Percentiles rank a stretch among this genome's conserved stretches.
Evolutionary conservation across 176 grass and related monocot species (phyloP).

Genomic region (Aegilops tauschii): DNA sequence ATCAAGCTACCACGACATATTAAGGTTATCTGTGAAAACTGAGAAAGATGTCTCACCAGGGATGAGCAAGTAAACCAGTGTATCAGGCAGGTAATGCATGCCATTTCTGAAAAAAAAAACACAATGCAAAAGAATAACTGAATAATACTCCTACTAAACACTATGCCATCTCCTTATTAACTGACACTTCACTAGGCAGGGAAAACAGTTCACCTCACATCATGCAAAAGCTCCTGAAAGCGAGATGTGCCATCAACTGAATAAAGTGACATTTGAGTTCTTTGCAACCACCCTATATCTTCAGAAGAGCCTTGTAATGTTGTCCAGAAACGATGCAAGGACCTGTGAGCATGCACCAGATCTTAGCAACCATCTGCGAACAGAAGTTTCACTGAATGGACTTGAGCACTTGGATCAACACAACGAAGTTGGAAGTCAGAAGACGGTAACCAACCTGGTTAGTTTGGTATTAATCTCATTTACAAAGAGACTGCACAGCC

Average conservation of each 20-base stretch:
- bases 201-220: constrained; percentile 56
- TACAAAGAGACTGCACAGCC: constrained; percentile 28
- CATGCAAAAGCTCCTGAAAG: constrained; percentile 66
- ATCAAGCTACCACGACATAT: neutral
- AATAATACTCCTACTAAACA: no score
- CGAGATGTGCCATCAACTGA: constrained; percentile 61
- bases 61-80: constrained; percentile 89
- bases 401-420: constrained; percentile 5
- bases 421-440: neutral
- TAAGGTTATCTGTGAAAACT: neutral
- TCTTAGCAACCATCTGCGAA: neutral
- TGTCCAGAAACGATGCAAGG: constrained; percentile 61
- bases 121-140: neutral
- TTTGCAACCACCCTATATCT: constrained; percentile 93
- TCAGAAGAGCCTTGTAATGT: constrained; percentile 73
- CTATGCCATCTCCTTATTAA: no score
- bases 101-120: constrained; percentile 77
- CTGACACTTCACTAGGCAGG: neutral
- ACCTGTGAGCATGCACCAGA: constrained; percentile 39
- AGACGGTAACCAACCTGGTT: constrained; percentile 23
- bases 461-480: constrained; percentile 26
- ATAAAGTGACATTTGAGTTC: constrained; percentile 39
- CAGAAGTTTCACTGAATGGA: neutral
- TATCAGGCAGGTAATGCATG: constrained; percentile 63
- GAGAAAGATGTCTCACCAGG: constrained; percentile 64